Percentiles rank a stretch among this genome's conserved stretches.
Conservation (phyloP, 805 yeast species). For the Groenewaldozyma tartarivorans region DNA sequence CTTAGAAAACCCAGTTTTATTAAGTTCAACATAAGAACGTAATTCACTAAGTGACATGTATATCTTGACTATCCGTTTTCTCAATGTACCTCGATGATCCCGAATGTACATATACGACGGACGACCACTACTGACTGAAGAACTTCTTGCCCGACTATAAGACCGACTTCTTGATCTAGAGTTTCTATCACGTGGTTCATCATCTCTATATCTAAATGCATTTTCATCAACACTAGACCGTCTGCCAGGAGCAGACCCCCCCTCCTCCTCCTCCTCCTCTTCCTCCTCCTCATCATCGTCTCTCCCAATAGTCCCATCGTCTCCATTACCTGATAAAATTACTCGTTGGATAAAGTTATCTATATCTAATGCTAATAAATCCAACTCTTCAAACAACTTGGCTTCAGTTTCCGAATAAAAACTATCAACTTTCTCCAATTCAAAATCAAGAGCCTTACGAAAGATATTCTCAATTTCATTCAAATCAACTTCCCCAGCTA, state of each 20-base stretch:
- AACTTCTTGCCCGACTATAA: background rate
- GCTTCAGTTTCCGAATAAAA: slow-evolving; percentile 65
- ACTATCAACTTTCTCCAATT: slow-evolving; percentile 61
- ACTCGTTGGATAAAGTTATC: slow-evolving; percentile 42
- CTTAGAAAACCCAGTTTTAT: slow-evolving; percentile 81
- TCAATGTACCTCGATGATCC: slow-evolving; percentile 45
- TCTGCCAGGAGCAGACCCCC: slow-evolving; percentile 1
- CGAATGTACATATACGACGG: slow-evolving; percentile 21
- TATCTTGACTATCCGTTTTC: slow-evolving; percentile 52
- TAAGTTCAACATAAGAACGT: slow-evolving; percentile 72
- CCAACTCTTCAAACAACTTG: slow-evolving; percentile 43
- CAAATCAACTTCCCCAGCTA: slow-evolving; percentile 34
- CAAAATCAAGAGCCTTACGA: slow-evolving; percentile 63
- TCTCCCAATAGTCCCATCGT: background rate
- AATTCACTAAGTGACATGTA: slow-evolving; percentile 75
- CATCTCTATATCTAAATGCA: slow-evolving; percentile 1
- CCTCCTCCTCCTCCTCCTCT: slow-evolving; percentile 4
- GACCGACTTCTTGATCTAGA: slow-evolving; percentile 16
- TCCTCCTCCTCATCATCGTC: slow-evolving; percentile 2
- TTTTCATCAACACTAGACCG: slow-evolving; percentile 1
- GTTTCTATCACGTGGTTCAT: slow-evolving; percentile 5
- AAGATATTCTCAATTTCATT: slow-evolving; percentile 38
- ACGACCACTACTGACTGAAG: slow-evolving; percentile 1
- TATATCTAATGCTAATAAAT: slow-evolving; percentile 51
- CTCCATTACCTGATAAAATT: slow-evolving; percentile 29